Conservation (phyloP, 768 basidiomycete species). For the Kwoniella newhampshirensis region DNA sequence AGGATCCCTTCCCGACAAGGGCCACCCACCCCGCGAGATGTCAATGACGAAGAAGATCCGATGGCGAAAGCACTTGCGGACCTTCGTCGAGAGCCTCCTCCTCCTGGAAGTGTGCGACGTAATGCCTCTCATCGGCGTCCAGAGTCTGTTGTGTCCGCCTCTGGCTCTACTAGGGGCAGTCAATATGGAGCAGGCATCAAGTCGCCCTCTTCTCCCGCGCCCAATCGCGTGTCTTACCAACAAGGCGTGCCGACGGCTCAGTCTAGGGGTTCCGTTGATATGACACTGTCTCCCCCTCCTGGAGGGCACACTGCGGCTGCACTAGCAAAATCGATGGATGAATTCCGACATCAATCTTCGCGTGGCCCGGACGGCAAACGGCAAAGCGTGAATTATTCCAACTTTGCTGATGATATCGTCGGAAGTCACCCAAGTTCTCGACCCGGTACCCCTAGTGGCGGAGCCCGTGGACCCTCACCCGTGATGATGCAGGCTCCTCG, state of each 20-base stretch:
- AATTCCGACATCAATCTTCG: conserved; percentile 53
- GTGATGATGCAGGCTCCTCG: conserved; percentile 69
- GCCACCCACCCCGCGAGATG: conserved; percentile 24
- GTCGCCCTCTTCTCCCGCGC: conserved; percentile 41
- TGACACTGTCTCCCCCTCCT: conserved; percentile 47
- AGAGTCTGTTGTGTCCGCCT: conserved; percentile 40
- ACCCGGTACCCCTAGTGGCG: conserved; percentile 63
- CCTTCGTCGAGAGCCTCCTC: conserved; percentile 51
- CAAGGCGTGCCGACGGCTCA: conserved; percentile 17
- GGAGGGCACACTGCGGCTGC: conserved; percentile 52
- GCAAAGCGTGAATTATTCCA: conserved; percentile 63
- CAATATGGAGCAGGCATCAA: conserved; percentile 25
- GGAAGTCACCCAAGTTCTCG: conserved; percentile 74
- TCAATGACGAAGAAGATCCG: conserved; percentile 55
- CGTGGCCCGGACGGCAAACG: conserved; percentile 30
- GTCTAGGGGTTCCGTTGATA: conserved; percentile 34
- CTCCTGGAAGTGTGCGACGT: conserved; percentile 44
- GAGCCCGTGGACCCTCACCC: conserved; percentile 53
- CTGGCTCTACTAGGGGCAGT: conserved; percentile 31
- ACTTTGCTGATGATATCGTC: conserved; percentile 75
- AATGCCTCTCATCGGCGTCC: conserved; percentile 47
- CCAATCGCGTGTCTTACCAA: conserved; percentile 40
- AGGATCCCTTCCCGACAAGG: conserved; percentile 38
- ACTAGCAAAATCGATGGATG: conserved; percentile 51
- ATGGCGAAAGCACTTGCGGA: conserved; percentile 55